phyloP scores from a whole-genome alignment of 306 rosid species.

The Datisca glomerata region DNA sequence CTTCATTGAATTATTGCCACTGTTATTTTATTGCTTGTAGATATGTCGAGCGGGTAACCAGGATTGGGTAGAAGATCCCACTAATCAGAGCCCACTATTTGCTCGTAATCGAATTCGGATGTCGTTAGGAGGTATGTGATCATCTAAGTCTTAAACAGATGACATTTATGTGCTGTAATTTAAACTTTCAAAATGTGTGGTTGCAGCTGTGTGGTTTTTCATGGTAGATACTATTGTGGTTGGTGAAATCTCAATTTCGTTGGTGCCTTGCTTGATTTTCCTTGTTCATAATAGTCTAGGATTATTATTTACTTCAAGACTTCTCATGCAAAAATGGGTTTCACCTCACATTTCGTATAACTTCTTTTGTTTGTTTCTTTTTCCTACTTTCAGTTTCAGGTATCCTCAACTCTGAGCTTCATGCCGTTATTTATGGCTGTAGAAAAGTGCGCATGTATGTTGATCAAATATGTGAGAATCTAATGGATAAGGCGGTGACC shows the following conservation, averaged over 20 bases:
- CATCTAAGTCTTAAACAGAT: constrained; percentile 41
- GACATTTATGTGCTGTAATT: background rate
- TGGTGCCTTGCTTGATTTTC: constrained; percentile 3
- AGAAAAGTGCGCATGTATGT: constrained; percentile 52
- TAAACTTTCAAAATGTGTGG: constrained; percentile 11
- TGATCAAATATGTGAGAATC: constrained; percentile 39
- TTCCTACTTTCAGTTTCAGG: constrained; percentile 48
- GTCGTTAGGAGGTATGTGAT: constrained; percentile 38
- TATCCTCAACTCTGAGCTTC: constrained; percentile 64
- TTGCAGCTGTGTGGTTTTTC: too few relatives aligned
- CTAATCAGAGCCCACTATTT: constrained; percentile 59
- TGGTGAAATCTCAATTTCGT: constrained; percentile 1
- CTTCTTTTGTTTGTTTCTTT: too few relatives aligned
- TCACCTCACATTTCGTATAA: too few relatives aligned
- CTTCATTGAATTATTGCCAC: constrained; percentile 1
- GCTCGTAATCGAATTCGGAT: constrained; percentile 77
- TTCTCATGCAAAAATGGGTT: constrained; percentile 4
- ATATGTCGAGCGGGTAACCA: constrained; percentile 51
- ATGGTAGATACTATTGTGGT: background rate
- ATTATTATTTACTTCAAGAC: constrained; percentile 5
- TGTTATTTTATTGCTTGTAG: constrained; percentile 24
- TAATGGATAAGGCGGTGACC: constrained; percentile 38
- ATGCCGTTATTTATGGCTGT: constrained; percentile 58
- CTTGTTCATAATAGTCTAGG: constrained; percentile 1
- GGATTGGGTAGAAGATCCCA: constrained; percentile 95